Percentiles rank a stretch among this genome's conserved stretches.
phyloP scores from a whole-genome alignment of 164 flowering plant species.

The Echeveria elegans region DNA sequence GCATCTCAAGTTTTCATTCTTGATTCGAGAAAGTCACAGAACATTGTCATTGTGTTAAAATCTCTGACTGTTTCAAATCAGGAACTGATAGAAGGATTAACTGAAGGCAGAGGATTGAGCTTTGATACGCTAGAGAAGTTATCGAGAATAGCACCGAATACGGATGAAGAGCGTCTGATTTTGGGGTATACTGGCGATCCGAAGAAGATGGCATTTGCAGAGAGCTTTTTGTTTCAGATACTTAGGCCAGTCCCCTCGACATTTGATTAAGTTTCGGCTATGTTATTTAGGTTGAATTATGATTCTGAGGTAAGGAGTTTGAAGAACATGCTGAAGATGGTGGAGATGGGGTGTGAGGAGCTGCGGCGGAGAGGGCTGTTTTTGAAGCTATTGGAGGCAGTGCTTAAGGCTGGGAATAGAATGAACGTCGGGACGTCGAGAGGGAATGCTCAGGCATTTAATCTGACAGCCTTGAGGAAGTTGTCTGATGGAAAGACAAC shows the following conservation, averaged over 20 bases:
- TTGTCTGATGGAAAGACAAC: conserved; percentile 41
- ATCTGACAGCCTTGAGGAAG: conserved; percentile 28
- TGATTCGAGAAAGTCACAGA: conserved; percentile 35
- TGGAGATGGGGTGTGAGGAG: conserved; percentile 34
- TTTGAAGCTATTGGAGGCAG: conserved; percentile 35
- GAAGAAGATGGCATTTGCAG: conserved; percentile 45
- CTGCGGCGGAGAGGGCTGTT: conserved; percentile 27
- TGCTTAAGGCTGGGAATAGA: conserved; percentile 39
- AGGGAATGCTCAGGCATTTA: conserved; percentile 41
- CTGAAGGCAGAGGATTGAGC: conserved; percentile 33
- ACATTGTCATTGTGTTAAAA: conserved; percentile 44
- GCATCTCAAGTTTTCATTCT: conserved; percentile 20
- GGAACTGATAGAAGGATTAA: conserved; percentile 34
- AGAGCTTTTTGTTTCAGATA: conserved; percentile 46
- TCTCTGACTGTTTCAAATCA: conserved; percentile 29
- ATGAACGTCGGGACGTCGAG: conserved; percentile 41
- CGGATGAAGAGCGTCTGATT: conserved; percentile 37
- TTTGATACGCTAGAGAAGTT: conserved; percentile 46
- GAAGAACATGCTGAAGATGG: conserved; percentile 25
- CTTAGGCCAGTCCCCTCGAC: conserved; percentile 48
- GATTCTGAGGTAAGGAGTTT: conserved; percentile 25
- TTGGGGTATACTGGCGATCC: conserved; percentile 37
- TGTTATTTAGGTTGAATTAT: conserved; percentile 39
- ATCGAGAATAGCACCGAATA: conserved; percentile 29
- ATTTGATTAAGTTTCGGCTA: conserved; percentile 34